Evolutionary conservation across 2,329 filamentous ascomycete species (phyloP).

Genomic region (Hypomyces rosellus): DNA sequence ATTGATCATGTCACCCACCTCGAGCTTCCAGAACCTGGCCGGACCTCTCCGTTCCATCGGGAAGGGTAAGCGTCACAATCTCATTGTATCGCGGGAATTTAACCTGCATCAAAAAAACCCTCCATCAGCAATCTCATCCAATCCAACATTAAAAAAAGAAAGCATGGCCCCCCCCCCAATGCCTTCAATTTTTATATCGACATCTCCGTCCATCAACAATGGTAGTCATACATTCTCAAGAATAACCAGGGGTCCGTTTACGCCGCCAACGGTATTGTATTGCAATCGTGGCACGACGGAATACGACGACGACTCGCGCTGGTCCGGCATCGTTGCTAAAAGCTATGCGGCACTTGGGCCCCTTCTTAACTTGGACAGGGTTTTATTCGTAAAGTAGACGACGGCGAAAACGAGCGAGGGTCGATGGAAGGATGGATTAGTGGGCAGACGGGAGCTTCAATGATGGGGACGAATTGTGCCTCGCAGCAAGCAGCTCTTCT

Average conservation of each 20-base stretch:
- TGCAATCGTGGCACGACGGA: conserved; percentile 59
- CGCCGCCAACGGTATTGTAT: conserved; percentile 97
- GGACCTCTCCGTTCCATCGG: conserved; percentile 88
- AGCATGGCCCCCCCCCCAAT: neutral
- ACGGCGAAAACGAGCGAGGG: conserved; percentile 1
- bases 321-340: conserved; percentile 43
- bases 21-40: conserved; percentile 96
- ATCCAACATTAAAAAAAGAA: conserved; percentile 8
- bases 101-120: conserved; percentile 52
- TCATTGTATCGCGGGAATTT: conserved; percentile 98
- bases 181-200: neutral
- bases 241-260: conserved; percentile 97
- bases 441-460: no score
- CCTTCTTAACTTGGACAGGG: neutral
- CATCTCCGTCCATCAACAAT: neutral
- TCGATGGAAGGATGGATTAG: no score
- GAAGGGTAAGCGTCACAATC: conserved; percentile 91
- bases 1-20: conserved; percentile 50
- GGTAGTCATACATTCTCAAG: conserved; percentile 70
- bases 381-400: neutral
- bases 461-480: neutral
- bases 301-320: conserved; percentile 54
- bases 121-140: conserved; percentile 16
- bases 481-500: conserved; percentile 6
- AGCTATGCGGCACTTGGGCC: neutral